Evolutionary conservation across 495 filamentous ascomycete genomes (phyloP).

Genomic region (Bombardia bombarda): DNA sequence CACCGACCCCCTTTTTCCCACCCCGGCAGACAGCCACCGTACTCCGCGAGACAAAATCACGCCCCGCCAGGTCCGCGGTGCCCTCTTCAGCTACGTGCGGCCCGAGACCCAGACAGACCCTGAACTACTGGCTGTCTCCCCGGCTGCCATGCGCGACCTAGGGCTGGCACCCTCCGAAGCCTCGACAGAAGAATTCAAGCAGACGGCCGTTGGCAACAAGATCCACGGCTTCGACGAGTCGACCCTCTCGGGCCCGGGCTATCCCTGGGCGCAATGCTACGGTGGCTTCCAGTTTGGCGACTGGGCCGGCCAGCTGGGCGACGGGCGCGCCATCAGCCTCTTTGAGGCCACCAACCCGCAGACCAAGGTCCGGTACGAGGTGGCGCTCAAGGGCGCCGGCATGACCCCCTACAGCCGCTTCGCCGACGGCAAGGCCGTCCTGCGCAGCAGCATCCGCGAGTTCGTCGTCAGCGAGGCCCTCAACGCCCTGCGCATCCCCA

Average conservation of each 20-base stretch:
- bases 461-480: constrained; percentile 85
- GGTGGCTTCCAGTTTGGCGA: constrained; percentile 80
- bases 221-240: constrained; percentile 53
- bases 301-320: constrained; percentile 95
- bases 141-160: constrained; percentile 68
- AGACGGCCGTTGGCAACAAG: constrained; percentile 71
- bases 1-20: constrained; percentile 71
- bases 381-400: constrained; percentile 92
- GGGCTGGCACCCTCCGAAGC: constrained; percentile 61
- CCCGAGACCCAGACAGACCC: constrained; percentile 62
- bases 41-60: constrained; percentile 68
- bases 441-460: constrained; percentile 86
- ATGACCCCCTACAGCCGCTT: constrained; percentile 92
- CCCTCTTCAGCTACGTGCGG: constrained; percentile 84
- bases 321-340: constrained; percentile 87
- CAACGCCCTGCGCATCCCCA: constrained; percentile 75
- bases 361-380: constrained; percentile 68
- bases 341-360: constrained; percentile 80
- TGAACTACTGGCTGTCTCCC: constrained; percentile 73
- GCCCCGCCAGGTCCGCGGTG: constrained; percentile 76
- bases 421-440: constrained; percentile 92
- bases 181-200: constrained; percentile 64
- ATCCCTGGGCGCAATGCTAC: constrained; percentile 98
- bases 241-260: constrained; percentile 60
- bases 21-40: constrained; percentile 68